phyloP scores from a whole-genome alignment of 2,329 filamentous ascomycete genomes.

The Cyphellophora attinorum region DNA sequence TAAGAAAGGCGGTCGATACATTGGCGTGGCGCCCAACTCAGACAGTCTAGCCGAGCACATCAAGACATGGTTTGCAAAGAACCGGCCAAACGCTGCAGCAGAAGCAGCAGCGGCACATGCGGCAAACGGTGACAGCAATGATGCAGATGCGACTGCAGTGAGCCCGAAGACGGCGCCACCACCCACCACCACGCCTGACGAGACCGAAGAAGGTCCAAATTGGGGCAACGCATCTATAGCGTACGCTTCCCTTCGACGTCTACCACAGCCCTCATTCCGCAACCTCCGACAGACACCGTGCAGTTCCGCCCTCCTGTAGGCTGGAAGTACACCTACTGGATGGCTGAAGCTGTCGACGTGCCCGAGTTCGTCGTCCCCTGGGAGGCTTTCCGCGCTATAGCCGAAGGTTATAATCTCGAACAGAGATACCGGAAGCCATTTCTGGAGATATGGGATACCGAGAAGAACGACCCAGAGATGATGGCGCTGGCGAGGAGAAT shows the following conservation, averaged over 20 bases:
- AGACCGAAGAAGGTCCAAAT: conserved; percentile 53
- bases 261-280: conserved; percentile 1
- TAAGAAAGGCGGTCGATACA: conserved; percentile 88
- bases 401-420: conserved; percentile 94
- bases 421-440: conserved; percentile 90
- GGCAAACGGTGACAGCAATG: conserved; percentile 21
- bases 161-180: conserved; percentile 7
- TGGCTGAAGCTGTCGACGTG: conserved; percentile 92
- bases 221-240: conserved; percentile 94
- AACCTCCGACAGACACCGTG: conserved; percentile 53
- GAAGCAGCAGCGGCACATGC: conserved; percentile 13
- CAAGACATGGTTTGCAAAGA: conserved; percentile 60
- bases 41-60: conserved; percentile 77
- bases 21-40: conserved; percentile 94
- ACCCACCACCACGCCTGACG: conserved; percentile 4
- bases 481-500: conserved; percentile 89
- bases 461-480: conserved; percentile 74
- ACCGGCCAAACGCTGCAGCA: conserved; percentile 34
- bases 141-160: conserved; percentile 22
- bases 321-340: conserved; percentile 96
- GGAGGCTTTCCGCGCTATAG: conserved; percentile 91
- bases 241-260: conserved; percentile 58
- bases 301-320: conserved; percentile 90
- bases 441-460: conserved; percentile 79
- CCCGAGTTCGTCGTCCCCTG: conserved; percentile 97